These are phyloP conservation scores for Nemophila menziesii DNA, from an alignment of 257 asterid genomes.

Conservation along the genomic window DNA sequence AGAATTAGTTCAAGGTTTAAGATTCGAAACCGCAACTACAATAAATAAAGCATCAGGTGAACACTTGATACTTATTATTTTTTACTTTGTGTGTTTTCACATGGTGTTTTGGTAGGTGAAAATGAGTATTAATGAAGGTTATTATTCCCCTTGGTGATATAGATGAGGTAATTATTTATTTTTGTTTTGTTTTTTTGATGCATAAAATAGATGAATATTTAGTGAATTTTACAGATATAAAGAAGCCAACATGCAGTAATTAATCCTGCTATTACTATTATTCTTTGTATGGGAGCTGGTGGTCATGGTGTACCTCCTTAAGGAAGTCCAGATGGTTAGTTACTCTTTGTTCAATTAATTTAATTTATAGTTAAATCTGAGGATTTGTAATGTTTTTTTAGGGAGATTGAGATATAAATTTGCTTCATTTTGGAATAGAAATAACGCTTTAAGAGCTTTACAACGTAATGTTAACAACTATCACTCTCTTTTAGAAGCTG, in stretches of 20 bases:
- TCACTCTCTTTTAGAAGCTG: constrained; percentile 57
- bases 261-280: constrained; percentile 72
- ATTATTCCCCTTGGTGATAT: constrained; percentile 78
- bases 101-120: no score
- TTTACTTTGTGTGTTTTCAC: no score
- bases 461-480: constrained; percentile 47
- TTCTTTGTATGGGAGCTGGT: constrained; percentile 77
- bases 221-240: constrained; percentile 42
- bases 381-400: no score
- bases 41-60: no score
- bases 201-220: constrained; percentile 12
- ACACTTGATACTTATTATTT: no score
- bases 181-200: no score
- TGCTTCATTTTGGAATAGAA: constrained; percentile 97
- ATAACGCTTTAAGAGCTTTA: constrained; percentile 56
- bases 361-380: no score
- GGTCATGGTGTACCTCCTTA: constrained; percentile 88
- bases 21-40: no score
- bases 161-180: constrained; percentile 67
- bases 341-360: no score
- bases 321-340: constrained; percentile 81
- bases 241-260: constrained; percentile 86
- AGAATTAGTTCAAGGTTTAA: no score
- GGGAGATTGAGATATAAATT: constrained; percentile 92
- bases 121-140: no score